Percentiles rank a stretch among this genome's conserved stretches.
Conservation (phyloP, 129 eudicot species). For the Pseudognaphalium luteoalbum region DNA sequence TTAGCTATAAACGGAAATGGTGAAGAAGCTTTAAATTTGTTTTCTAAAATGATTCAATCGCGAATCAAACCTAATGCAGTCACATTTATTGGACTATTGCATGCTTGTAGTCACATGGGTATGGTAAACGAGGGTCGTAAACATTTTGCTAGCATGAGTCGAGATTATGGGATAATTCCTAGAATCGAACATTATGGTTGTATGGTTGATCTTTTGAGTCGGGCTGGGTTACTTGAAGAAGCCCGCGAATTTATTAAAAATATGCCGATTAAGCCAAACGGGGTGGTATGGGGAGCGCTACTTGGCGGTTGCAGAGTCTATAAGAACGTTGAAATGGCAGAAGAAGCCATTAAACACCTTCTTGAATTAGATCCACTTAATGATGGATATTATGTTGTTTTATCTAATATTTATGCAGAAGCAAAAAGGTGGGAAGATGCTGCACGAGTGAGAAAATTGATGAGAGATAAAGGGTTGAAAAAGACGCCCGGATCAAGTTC, state of each 20-base stretch:
- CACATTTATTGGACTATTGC: conserved; percentile 50
- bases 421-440: conserved; percentile 49
- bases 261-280: conserved; percentile 42
- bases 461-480: conserved; percentile 44
- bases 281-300: conserved; percentile 57
- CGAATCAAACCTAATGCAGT: conserved; percentile 45
- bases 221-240: conserved; percentile 47
- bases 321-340: conserved; percentile 50
- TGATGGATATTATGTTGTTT: conserved; percentile 45
- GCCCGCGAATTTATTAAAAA: conserved; percentile 41
- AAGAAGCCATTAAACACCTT: conserved; percentile 55
- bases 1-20: conserved; percentile 48
- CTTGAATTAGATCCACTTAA: conserved; percentile 42
- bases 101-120: conserved; percentile 63
- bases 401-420: conserved; percentile 46
- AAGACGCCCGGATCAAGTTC: conserved; percentile 42
- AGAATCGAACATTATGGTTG: conserved; percentile 51
- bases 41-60: conserved; percentile 35
- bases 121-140: conserved; percentile 40
- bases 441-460: conserved; percentile 44
- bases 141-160: conserved; percentile 37
- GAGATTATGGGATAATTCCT: conserved; percentile 41
- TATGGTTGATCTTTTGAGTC: conserved; percentile 54
- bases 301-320: conserved; percentile 55
- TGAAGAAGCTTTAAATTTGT: conserved; percentile 44